phyloP scores from a whole-genome alignment of 208 protist genomes.

The Crithidia acanthocephali region DNA sequence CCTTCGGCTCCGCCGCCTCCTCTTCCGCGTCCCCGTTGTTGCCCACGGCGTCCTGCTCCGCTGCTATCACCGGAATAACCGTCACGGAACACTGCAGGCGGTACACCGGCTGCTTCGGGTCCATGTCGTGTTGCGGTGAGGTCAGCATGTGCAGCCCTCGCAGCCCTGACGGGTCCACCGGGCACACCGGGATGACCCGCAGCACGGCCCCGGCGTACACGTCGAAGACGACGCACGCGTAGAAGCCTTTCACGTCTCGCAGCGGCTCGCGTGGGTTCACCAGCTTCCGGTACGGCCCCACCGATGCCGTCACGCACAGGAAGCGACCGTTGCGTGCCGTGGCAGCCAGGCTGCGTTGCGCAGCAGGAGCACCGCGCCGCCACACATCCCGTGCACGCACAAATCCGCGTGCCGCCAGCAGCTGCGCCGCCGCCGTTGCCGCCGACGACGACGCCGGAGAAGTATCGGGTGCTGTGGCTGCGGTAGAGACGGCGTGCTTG shows the following conservation, averaged over 20 bases:
- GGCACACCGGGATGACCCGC: constrained; percentile 72
- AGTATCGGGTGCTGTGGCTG: neutral
- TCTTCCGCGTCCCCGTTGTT: neutral
- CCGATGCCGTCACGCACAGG: constrained; percentile 67
- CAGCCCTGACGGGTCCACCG: constrained; percentile 41
- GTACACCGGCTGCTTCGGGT: constrained; percentile 61
- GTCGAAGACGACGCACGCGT: constrained; percentile 77
- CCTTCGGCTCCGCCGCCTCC: constrained; percentile 17
- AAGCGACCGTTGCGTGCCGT: constrained; percentile 77
- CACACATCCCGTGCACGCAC: constrained; percentile 26
- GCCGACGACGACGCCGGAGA: neutral
- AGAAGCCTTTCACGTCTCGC: constrained; percentile 53
- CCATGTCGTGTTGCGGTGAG: constrained; percentile 38
- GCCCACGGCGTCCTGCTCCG: neutral
- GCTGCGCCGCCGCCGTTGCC: constrained; percentile 14
- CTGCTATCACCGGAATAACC: constrained; percentile 30
- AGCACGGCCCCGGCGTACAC: constrained; percentile 57
- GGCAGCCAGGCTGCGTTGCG: constrained; percentile 39
- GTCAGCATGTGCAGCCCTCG: constrained; percentile 32
- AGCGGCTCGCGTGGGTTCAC: constrained; percentile 47
- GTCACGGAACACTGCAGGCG: constrained; percentile 55
- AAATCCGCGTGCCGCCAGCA: constrained; percentile 29
- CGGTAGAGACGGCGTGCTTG: neutral
- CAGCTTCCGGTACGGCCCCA: constrained; percentile 61
- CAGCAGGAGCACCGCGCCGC: constrained; percentile 25